Evolutionary conservation across 495 filamentous ascomycete species (phyloP).

Genomic region (Trichoderma virens): DNA sequence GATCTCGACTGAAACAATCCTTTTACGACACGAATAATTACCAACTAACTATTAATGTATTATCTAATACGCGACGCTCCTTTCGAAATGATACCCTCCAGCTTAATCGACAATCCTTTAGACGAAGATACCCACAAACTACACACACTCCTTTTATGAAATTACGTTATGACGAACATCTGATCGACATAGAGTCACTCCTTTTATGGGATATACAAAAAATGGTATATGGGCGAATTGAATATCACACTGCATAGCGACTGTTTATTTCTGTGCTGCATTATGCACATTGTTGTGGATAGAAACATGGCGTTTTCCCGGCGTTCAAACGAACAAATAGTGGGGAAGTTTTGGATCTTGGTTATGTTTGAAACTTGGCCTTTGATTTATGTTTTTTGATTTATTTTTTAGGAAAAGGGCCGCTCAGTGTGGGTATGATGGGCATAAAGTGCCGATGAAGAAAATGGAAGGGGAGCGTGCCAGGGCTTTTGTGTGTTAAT

Average conservation of each 20-base stretch:
- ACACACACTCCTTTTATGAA: slow-evolving; percentile 11
- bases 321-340: slow-evolving; percentile 6
- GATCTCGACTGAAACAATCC: slow-evolving; percentile 27
- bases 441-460: neutral
- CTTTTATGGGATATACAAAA: slow-evolving; percentile 4
- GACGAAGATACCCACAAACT: neutral
- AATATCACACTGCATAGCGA: slow-evolving; percentile 12
- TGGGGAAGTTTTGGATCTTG: neutral
- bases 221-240: slow-evolving; percentile 5
- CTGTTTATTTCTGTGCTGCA: neutral
- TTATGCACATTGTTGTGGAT: neutral
- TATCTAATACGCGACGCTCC: slow-evolving; percentile 10
- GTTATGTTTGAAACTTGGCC: neutral
- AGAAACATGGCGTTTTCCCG: slow-evolving; percentile 7
- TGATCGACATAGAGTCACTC: slow-evolving; percentile 10
- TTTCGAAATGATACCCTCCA: slow-evolving; percentile 10
- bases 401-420: neutral
- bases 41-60: slow-evolving; percentile 9
- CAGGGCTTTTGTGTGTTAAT: neutral
- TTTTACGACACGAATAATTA: slow-evolving; percentile 21
- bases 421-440: neutral
- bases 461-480: neutral
- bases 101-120: slow-evolving; percentile 10
- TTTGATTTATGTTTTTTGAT: neutral
- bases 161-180: slow-evolving; percentile 5